Evolutionary conservation across 306 rosid genomes (phyloP).

Genomic region (Rosa rugosa): DNA sequence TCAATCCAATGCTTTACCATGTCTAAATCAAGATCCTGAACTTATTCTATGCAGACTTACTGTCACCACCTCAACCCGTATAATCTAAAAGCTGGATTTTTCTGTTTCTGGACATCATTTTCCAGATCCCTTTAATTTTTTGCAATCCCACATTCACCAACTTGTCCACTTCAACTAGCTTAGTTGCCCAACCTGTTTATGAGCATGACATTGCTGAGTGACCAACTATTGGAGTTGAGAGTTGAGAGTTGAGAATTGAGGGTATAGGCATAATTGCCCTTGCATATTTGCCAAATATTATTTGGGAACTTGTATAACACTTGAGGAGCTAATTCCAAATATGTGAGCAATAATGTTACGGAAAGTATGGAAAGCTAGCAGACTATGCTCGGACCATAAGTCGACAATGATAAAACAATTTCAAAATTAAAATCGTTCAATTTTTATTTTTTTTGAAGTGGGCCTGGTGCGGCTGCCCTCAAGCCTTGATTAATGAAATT

Average conservation of each 20-base stretch:
- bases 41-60: constrained; percentile 7
- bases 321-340: too few relatives aligned
- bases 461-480: too few relatives aligned
- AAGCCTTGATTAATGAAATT: too few relatives aligned
- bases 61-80: background rate
- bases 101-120: background rate
- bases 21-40: background rate
- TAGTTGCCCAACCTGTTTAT: constrained; percentile 8
- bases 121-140: background rate
- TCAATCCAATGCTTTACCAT: background rate
- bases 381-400: too few relatives aligned
- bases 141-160: constrained; percentile 5
- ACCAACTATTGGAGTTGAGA: background rate
- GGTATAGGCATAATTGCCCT: too few relatives aligned
- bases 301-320: background rate
- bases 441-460: too few relatives aligned
- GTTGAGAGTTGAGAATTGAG: background rate
- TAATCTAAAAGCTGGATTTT: background rate
- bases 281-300: background rate
- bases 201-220: background rate
- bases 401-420: too few relatives aligned
- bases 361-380: too few relatives aligned
- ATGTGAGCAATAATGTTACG: too few relatives aligned
- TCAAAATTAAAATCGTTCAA: too few relatives aligned
- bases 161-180: constrained; percentile 23